Conservation (phyloP, 2,329 filamentous ascomycete species). For the Fusarium humuli region DNA sequence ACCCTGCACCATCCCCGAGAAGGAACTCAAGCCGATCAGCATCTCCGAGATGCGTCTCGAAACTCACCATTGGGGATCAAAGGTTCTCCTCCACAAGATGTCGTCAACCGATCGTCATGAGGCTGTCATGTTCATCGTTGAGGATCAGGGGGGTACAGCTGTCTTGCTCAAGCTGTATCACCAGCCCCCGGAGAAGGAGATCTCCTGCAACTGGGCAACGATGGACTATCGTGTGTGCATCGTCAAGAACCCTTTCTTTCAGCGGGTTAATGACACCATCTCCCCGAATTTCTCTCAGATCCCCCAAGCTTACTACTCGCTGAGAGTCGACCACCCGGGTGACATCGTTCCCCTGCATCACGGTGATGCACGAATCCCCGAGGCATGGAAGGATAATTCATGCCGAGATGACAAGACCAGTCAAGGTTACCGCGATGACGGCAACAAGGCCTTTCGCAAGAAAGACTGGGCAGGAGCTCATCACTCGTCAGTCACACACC, state of each 20-base stretch:
- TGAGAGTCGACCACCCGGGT: background rate
- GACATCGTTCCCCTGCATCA: background rate
- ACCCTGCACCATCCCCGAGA: background rate
- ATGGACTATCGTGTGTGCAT: background rate
- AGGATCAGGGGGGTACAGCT: background rate
- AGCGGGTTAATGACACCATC: background rate
- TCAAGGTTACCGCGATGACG: background rate
- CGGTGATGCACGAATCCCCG: background rate
- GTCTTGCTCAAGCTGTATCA: background rate
- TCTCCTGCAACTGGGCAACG: background rate
- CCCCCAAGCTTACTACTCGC: background rate
- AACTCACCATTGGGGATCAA: background rate
- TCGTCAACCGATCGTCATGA: background rate
- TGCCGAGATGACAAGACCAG: background rate
- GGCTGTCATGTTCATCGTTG: background rate
- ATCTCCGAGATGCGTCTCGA: background rate
- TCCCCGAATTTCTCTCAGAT: background rate
- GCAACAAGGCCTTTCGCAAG: background rate
- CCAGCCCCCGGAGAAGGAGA: background rate
- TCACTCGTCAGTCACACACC: background rate
- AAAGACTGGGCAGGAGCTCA: background rate
- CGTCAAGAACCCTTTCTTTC: conserved; percentile 6
- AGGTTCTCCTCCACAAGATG: background rate
- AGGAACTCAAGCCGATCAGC: conserved; percentile 4
- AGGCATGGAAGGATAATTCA: background rate